A percentile compares a stretch with the other conserved stretches of the same genome.
phyloP scores from a whole-genome alignment of 169 alveolate species.

The Eimeria necatrix region DNA sequence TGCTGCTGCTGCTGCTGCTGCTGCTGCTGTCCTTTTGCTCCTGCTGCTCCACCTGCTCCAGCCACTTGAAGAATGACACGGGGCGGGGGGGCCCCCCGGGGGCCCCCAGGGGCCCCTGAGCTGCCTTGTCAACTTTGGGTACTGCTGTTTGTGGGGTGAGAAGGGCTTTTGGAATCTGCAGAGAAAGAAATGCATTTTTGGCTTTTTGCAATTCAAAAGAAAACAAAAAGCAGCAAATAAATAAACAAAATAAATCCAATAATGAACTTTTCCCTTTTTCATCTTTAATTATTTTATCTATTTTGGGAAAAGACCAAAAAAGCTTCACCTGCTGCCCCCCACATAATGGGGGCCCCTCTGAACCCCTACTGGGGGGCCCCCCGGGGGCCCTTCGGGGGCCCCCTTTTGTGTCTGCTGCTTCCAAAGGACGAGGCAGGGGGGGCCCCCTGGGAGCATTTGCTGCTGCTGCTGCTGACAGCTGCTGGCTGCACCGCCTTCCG shows the following conservation, averaged over 20 bases:
- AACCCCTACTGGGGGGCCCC: background rate
- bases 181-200: no score
- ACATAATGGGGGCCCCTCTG: no score
- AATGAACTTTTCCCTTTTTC: no score
- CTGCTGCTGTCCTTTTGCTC: background rate
- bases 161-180: no score
- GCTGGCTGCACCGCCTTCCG: background rate
- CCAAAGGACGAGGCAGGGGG: background rate
- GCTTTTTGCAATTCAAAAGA: no score
- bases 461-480: background rate
- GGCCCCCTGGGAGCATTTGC: background rate
- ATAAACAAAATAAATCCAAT: no score
- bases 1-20: slow-evolving; percentile 25
- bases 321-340: no score
- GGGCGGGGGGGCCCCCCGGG: slow-evolving; percentile 28
- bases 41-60: background rate
- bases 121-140: background rate
- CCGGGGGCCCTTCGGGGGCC: background rate
- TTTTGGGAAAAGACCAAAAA: no score
- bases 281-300: no score
- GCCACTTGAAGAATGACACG: background rate
- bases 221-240: no score
- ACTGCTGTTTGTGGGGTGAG: no score
- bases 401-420: background rate
- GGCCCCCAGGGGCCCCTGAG: background rate